A percentile compares a stretch with the other conserved stretches of the same genome.
Conservation (phyloP, 352 stramenopile genomes). For the Phytophthora pini region DNA sequence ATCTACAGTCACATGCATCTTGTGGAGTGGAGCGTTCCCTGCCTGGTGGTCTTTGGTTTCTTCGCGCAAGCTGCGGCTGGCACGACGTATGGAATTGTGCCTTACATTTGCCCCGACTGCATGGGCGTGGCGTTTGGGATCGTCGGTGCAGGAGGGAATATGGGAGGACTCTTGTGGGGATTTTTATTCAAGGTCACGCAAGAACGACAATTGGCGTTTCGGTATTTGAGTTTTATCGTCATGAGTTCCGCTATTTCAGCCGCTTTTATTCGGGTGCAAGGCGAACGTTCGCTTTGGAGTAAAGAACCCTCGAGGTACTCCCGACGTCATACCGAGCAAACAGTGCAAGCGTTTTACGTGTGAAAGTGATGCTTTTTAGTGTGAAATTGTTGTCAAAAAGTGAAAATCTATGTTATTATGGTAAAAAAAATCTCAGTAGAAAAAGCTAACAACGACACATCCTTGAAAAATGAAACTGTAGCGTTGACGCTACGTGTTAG, state of each 20-base stretch:
- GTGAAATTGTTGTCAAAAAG: too few species aligned
- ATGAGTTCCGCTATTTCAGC: constrained; percentile 23
- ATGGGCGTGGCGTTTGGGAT: constrained; percentile 55
- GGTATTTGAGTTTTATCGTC: constrained; percentile 57
- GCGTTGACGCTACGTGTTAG: too few species aligned
- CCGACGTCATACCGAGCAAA: constrained; percentile 19
- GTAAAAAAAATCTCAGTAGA: too few species aligned
- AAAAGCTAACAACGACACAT: too few species aligned
- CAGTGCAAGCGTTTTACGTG: constrained; percentile 34
- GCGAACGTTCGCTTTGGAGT: constrained; percentile 39
- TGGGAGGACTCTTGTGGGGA: constrained; percentile 55
- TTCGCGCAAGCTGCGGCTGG: constrained; percentile 69
- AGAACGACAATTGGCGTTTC: constrained; percentile 39
- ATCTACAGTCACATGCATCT: constrained; percentile 76
- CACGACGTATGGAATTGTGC: constrained; percentile 68
- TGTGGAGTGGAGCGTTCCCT: constrained; percentile 63
- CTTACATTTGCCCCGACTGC: constrained; percentile 48
- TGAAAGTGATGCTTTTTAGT: not conserved
- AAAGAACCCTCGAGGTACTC: constrained; percentile 17
- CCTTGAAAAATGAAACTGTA: too few species aligned
- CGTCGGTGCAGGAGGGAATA: constrained; percentile 59
- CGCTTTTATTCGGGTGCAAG: constrained; percentile 26
- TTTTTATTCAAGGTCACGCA: constrained; percentile 58
- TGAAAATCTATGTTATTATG: too few species aligned
- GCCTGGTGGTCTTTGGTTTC: constrained; percentile 90